Percentiles rank a stretch among this genome's conserved stretches.
phyloP scores from a whole-genome alignment of 2,329 filamentous ascomycete genomes.

The Ophiosphaerella korrae region DNA sequence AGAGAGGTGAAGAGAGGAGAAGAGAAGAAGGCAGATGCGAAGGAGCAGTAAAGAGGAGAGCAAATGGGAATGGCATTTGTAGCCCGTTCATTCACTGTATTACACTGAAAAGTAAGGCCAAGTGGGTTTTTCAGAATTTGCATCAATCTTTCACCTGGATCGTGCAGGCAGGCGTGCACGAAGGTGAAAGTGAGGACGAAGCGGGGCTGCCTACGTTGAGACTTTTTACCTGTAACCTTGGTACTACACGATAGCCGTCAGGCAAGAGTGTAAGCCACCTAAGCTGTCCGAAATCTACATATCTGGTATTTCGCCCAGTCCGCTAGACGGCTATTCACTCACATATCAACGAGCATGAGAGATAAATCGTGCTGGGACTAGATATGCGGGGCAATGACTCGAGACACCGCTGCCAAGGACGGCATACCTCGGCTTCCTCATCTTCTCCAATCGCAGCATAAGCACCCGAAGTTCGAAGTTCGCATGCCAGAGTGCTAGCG shows the following conservation, averaged over 20 bases:
- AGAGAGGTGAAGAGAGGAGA: neutral
- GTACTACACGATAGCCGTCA: neutral
- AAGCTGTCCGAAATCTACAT: neutral
- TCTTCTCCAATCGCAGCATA: conserved; percentile 9
- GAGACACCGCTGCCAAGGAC: conserved; percentile 1
- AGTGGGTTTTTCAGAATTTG: too few species aligned
- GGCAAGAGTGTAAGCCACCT: neutral
- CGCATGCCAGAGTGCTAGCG: neutral
- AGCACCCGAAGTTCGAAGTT: too few species aligned
- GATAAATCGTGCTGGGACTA: neutral
- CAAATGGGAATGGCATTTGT: too few species aligned
- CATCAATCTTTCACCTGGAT: neutral
- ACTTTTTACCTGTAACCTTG: neutral
- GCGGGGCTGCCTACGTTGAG: neutral
- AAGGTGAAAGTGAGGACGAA: conserved; percentile 1
- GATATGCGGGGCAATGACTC: too few species aligned
- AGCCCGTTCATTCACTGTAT: too few species aligned
- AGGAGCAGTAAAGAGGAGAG: too few species aligned
- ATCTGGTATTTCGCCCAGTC: neutral
- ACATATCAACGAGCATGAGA: neutral
- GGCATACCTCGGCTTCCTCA: conserved; percentile 19
- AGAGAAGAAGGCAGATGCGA: too few species aligned
- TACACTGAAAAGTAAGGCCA: too few species aligned
- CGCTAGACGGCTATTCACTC: too few species aligned
- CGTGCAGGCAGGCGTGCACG: neutral